Evolutionary conservation across 345 rosid genomes (phyloP).

Genomic region (Lumnitzera racemosa): DNA sequence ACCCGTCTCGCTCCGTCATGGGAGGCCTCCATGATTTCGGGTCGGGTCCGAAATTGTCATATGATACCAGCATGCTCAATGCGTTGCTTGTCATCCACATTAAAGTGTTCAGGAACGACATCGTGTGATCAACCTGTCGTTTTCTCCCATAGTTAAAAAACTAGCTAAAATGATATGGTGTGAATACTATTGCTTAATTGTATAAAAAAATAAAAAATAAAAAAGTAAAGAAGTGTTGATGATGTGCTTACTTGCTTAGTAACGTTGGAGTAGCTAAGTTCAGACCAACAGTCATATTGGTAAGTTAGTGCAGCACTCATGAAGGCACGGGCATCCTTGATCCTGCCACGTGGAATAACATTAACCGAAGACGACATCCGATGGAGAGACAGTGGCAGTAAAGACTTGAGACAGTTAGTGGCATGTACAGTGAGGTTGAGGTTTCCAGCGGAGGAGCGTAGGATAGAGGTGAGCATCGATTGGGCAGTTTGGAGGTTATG

Average conservation of each 20-base stretch:
- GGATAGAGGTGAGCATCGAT: slow-evolving; percentile 48
- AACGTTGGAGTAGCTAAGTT: slow-evolving; percentile 61
- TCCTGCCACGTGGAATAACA: slow-evolving; percentile 33
- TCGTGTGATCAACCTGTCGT: slow-evolving; percentile 29
- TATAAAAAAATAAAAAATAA: not conserved
- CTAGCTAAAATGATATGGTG: no score
- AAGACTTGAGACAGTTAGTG: slow-evolving; percentile 38
- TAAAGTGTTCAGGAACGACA: slow-evolving; percentile 51
- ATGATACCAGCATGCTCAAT: slow-evolving; percentile 55
- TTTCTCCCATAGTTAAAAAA: no score
- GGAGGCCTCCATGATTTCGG: slow-evolving; percentile 51
- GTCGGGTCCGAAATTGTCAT: slow-evolving; percentile 45
- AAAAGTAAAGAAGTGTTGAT: no score
- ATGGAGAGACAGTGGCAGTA: slow-evolving; percentile 40
- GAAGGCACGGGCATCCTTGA: slow-evolving; percentile 78
- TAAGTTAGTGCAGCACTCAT: slow-evolving; percentile 63
- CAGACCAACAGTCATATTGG: slow-evolving; percentile 76
- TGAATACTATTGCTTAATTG: not conserved
- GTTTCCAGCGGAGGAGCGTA: slow-evolving; percentile 43
- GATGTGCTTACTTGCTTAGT: slow-evolving; percentile 15
- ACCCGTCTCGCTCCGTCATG: slow-evolving; percentile 71
- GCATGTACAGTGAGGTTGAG: slow-evolving; percentile 56
- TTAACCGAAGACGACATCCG: slow-evolving; percentile 37
- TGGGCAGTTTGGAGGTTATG: slow-evolving; percentile 45
- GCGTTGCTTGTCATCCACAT: slow-evolving; percentile 58